phyloP scores from a whole-genome alignment of 257 asterid genomes.

The Coffea canephora region DNA sequence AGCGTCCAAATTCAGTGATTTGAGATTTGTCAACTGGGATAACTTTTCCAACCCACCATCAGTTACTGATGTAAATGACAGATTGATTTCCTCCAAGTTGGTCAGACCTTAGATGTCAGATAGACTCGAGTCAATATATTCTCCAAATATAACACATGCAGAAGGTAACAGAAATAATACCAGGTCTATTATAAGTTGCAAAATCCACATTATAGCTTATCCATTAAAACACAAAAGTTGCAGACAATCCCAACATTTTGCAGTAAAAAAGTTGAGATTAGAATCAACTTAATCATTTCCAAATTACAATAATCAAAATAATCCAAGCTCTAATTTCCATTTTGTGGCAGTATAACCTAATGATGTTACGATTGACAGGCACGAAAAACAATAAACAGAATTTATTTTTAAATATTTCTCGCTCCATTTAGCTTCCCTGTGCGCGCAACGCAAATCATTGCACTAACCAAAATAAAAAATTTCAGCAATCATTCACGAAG shows the following conservation, averaged over 20 bases:
- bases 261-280: neutral
- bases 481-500: neutral
- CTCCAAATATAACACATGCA: neutral
- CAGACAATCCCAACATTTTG: neutral
- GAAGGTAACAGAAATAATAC: neutral
- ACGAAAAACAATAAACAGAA: neutral
- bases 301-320: neutral
- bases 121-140: neutral
- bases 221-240: neutral
- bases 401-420: no score
- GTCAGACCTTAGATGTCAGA: constrained; percentile 27
- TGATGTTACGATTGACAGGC: neutral
- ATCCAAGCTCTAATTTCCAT: neutral
- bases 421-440: neutral
- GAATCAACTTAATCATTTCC: neutral
- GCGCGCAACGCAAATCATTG: neutral
- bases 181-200: neutral
- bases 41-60: constrained; percentile 32
- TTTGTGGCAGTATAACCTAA: neutral
- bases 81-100: constrained; percentile 34
- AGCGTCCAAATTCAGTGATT: constrained; percentile 39
- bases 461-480: neutral
- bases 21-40: constrained; percentile 32
- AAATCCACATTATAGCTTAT: neutral
- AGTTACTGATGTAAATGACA: constrained; percentile 32